Evolutionary conservation across 2,329 filamentous ascomycete species (phyloP), one percentile per base, ranked within the genome.

Genomic region (Didymella exigua): DNA sequence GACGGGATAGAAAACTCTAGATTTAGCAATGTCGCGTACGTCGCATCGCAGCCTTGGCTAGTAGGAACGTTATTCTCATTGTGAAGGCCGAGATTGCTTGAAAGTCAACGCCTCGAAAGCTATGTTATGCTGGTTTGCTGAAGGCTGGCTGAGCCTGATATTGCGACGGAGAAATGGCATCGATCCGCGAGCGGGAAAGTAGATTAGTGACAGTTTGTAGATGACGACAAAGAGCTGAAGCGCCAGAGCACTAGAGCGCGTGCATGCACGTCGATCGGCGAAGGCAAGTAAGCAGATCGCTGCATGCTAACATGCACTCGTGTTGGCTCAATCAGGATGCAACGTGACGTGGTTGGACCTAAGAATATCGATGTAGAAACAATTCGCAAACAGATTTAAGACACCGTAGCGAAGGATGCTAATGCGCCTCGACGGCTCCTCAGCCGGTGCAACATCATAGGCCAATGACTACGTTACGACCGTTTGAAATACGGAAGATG

Each of bases 391-490:
- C 27, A 42, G n/a, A 43, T 13, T 37, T 11, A 29, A 14, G 31
- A 24, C n/a, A n/a, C n/a, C 19, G 18, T 24, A 31, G 31, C 26
- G 30, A 23, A 14, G 7, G 19, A 33, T 38, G 40, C 30, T 30
- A 18, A 44, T 43, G 30, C 26, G 31, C 38, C 40, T 37, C 4
- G 40, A 44, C 40, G 38, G 40, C 48, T 44, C 40, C 40, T 38
- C 31, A 50, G 48, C 40, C 48, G 40, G 31, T 19, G 23, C n/a
- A 3, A 9, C 6, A n/a, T 19, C 31, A 31, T 13, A n/a, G n/a
- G 18, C 26, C 24, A 9, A 38, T 5, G 8, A 13, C 24, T 14
- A 37, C 11, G 4, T 19, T 36, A 2, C 16, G 13, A 16, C 4
- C 23, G 16, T 24, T 13, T 11, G 16, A 21, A 24, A 24, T 5